Base-by-base conservation (phyloP, 495 filamentous ascomycete species). In the Daldinia concentrica region DNA sequence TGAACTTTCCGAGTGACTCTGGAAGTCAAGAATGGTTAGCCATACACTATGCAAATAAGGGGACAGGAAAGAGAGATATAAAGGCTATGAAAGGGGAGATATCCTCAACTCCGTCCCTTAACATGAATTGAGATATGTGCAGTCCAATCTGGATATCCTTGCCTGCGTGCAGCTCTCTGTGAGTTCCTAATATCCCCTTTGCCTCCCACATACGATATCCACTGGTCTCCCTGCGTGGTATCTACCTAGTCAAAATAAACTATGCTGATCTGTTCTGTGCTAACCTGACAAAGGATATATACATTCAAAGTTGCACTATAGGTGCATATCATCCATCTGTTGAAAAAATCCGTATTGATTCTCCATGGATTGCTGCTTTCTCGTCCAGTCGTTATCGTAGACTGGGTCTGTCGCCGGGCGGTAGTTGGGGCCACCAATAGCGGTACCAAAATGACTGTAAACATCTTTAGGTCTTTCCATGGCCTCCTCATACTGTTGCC, bases 381-480 rank as follows among this genome's bases (percentile, higher is more conserved):
- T 82, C 77, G 83, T 82, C 79, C 84, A 84, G 58, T 80, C 81
- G 58, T 79, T 80, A 26, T 82, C 82, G 71, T 91, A 92, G 30
- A 90, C 86, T 0, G 90, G 90, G 65, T 92, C 90, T 45, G 82
- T 87, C 27, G 87, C 83, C 15, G 82, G 80, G 29, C 77, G 84
- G 77, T 90, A 91, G 39, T 61, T 78, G 52, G 78, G 76, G 15
- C 84, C 85, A 45, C 73, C 80, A 55, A 77, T 73, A 37, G 77
- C 74, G 57, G 71, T 75, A 22, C 76, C 77, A 50, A 82, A 78
- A 66, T 78, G 74, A 29, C 63, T 76, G 61, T 79, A 82, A 29
- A 80, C 73, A 29, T 84, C 80, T 69, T 84, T 83, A 34, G 78
- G 74, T 27, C 58, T 64, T 27, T 68, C 26, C 69, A 78, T 72